Conservation (phyloP, 2,329 filamentous ascomycete species). For the Verticillium isaacii region DNA sequence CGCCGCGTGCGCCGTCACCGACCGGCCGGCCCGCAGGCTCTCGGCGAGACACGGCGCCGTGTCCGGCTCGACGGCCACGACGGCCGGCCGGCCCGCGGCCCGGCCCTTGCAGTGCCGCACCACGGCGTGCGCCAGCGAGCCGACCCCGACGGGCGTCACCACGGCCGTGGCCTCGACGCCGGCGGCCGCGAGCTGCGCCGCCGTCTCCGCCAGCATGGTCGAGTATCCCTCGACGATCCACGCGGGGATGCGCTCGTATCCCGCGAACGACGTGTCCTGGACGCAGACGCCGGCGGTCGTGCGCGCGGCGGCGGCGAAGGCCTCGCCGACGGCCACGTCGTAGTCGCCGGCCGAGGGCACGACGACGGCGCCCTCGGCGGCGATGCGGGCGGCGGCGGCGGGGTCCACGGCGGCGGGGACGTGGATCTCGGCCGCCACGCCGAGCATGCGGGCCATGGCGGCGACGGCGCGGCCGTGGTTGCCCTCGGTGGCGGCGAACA, state of each 20-base stretch:
- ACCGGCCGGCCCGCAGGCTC: conserved; percentile 42
- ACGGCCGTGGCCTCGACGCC: conserved; percentile 35
- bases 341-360: conserved; percentile 52
- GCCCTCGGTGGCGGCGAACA: conserved; percentile 68
- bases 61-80: conserved; percentile 68
- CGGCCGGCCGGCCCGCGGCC: conserved; percentile 18
- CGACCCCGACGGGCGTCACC: conserved; percentile 66
- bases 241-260: conserved; percentile 61
- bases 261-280: conserved; percentile 64
- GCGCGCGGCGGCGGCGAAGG: conserved; percentile 22
- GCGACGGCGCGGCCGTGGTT: conserved; percentile 74
- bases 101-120: conserved; percentile 56
- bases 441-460: conserved; percentile 58
- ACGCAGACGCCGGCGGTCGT: conserved; percentile 49
- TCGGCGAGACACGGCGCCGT: conserved; percentile 55
- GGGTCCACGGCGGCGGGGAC: conserved; percentile 56
- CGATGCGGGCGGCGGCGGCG: conserved; percentile 49
- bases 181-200: conserved; percentile 46
- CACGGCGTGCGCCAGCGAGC: conserved; percentile 68
- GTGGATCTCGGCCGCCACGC: conserved; percentile 51
- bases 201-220: conserved; percentile 66
- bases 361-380: conserved; percentile 58
- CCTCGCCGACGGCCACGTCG: conserved; percentile 51
- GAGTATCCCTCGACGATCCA: conserved; percentile 77
- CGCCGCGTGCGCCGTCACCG: conserved; percentile 37